Evolutionary conservation across 345 rosid genomes (phyloP).

Genomic region (Salix dunnii): DNA sequence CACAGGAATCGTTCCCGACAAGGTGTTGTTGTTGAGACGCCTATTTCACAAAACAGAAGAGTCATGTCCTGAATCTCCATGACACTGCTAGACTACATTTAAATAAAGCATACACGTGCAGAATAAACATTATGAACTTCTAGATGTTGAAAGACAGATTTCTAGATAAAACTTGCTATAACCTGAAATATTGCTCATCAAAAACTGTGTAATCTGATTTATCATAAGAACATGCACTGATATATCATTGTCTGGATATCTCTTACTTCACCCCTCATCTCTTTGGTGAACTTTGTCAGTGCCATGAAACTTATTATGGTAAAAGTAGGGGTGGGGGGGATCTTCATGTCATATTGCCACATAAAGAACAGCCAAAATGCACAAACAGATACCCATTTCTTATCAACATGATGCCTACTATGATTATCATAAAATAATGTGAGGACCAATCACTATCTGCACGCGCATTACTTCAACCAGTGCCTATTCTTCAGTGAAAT

Average conservation of each 20-base stretch:
- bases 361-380: not conserved
- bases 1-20: conserved; percentile 57
- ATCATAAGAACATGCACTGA: not conserved
- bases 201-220: not conserved
- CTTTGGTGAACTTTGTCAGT: not conserved
- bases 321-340: not conserved
- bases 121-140: not conserved
- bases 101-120: not conserved
- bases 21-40: conserved; percentile 74
- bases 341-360: not conserved
- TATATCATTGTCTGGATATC: not conserved
- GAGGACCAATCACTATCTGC: not conserved
- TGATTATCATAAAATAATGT: not conserved
- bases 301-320: not conserved
- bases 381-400: not conserved
- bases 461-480: not conserved
- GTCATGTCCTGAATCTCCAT: conserved; percentile 13
- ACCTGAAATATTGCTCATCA: not conserved
- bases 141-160: not conserved
- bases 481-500: not conserved
- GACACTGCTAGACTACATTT: not conserved
- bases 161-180: not conserved
- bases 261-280: not conserved
- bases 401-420: not conserved
- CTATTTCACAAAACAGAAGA: conserved; percentile 31